Evolutionary conservation across 495 filamentous ascomycete species (phyloP).

Genomic region (Penicillium coffeae): DNA sequence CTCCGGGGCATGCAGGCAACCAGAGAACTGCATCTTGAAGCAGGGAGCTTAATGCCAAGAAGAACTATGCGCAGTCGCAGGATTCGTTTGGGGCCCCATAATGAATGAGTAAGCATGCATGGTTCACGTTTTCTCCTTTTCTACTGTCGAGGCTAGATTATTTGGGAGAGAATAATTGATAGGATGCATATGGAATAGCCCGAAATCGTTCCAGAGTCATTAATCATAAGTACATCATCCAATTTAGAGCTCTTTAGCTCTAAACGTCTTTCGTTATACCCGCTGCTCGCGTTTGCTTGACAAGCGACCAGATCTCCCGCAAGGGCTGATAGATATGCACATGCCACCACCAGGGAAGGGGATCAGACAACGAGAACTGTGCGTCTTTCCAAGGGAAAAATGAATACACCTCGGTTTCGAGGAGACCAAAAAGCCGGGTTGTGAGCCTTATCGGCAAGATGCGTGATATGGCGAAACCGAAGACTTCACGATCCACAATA

Average conservation of each 20-base stretch:
- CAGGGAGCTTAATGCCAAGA: background rate
- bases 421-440: conserved; percentile 2
- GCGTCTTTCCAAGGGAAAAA: conserved; percentile 35
- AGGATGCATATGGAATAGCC: background rate
- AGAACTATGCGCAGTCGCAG: background rate
- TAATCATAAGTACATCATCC: conserved; percentile 6
- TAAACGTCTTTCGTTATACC: conserved; percentile 6
- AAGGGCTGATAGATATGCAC: conserved; percentile 37
- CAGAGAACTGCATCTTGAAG: background rate
- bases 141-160: too few species aligned
- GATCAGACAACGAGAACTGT: conserved; percentile 33
- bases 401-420: conserved; percentile 8
- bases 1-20: background rate
- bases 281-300: conserved; percentile 19
- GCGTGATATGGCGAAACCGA: conserved; percentile 3
- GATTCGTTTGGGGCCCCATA: too few species aligned
- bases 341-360: conserved; percentile 49
- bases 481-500: background rate
- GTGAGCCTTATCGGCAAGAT: conserved; percentile 10
- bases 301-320: conserved; percentile 25
- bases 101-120: too few species aligned
- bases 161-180: too few species aligned
- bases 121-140: background rate
- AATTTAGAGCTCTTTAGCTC: background rate
- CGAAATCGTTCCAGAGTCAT: background rate